phyloP scores from a whole-genome alignment of 805 yeast species.

The Lipomyces starkeyi region DNA sequence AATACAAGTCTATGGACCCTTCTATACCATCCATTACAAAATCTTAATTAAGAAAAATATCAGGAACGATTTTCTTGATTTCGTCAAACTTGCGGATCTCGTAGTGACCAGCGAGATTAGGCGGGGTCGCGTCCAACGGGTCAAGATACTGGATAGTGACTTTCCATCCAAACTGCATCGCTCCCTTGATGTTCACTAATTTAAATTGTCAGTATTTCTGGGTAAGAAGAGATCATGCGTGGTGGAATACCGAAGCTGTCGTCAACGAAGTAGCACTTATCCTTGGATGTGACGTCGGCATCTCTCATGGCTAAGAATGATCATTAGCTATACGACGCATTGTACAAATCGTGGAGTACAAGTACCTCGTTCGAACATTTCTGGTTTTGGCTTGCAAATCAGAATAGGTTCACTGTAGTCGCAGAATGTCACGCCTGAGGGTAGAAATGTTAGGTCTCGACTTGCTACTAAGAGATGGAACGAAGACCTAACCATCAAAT shows the following conservation, averaged over 20 bases:
- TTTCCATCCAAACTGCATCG: conserved; percentile 72
- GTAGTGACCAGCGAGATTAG: conserved; percentile 50
- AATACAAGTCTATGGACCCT: neutral
- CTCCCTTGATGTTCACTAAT: conserved; percentile 70
- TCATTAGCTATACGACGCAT: too few relatives aligned
- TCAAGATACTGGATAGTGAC: conserved; percentile 78
- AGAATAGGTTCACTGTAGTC: conserved; percentile 71
- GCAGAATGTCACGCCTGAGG: conserved; percentile 70
- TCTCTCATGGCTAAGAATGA: conserved; percentile 51
- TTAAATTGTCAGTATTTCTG: conserved; percentile 1
- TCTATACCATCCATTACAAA: conserved; percentile 14
- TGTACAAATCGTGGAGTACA: neutral
- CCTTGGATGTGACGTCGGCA: conserved; percentile 60
- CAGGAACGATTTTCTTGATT: conserved; percentile 57
- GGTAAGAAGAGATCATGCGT: neutral
- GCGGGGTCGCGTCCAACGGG: conserved; percentile 58
- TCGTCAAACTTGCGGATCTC: conserved; percentile 65
- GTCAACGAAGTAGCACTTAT: conserved; percentile 77
- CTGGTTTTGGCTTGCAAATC: conserved; percentile 86
- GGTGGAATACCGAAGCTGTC: conserved; percentile 64
- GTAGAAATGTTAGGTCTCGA: neutral
- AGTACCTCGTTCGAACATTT: conserved; percentile 64
- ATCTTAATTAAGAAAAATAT: conserved; percentile 50
- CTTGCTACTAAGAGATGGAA: neutral
- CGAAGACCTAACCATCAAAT: conserved; percentile 68